Evolutionary conservation across 169 alveolate genomes (phyloP).

Genomic region (Condylostoma magnum): DNA sequence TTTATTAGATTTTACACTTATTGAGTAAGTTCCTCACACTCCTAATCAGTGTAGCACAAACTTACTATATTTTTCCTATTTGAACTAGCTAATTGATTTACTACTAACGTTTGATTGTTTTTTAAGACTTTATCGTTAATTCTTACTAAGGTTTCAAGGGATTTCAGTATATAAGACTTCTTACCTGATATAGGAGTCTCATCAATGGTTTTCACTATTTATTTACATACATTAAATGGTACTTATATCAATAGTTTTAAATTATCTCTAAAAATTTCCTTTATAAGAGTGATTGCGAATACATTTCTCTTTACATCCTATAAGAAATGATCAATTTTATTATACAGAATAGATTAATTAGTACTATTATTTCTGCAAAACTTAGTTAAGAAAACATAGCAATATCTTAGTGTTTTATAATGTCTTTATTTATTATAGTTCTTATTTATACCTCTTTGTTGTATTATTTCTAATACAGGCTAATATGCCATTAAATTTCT

Average conservation of each 20-base stretch:
- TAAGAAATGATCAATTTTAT: not conserved
- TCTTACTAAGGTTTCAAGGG: not conserved
- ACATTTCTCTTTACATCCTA: not conserved
- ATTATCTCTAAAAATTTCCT: not conserved
- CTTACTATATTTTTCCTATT: not conserved
- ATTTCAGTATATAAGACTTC: not conserved
- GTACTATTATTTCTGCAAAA: not conserved
- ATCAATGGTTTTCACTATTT: not conserved
- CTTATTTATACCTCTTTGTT: not conserved
- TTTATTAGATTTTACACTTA: too few species aligned
- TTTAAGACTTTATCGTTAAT: not conserved
- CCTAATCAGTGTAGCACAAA: too few species aligned
- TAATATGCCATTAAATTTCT: not conserved
- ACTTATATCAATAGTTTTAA: not conserved
- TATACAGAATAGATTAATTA: not conserved
- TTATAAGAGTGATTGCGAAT: not conserved
- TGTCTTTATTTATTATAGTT: not conserved
- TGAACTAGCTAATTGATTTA: not conserved
- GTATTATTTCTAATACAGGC: not conserved
- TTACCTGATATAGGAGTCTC: not conserved
- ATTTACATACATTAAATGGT: not conserved
- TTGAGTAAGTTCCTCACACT: too few species aligned
- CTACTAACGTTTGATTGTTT: not conserved
- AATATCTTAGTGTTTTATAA: not conserved
- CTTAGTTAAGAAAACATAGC: not conserved